Conservation (phyloP, 176 grass and related monocot species). For the Eleusine coracana region DNA sequence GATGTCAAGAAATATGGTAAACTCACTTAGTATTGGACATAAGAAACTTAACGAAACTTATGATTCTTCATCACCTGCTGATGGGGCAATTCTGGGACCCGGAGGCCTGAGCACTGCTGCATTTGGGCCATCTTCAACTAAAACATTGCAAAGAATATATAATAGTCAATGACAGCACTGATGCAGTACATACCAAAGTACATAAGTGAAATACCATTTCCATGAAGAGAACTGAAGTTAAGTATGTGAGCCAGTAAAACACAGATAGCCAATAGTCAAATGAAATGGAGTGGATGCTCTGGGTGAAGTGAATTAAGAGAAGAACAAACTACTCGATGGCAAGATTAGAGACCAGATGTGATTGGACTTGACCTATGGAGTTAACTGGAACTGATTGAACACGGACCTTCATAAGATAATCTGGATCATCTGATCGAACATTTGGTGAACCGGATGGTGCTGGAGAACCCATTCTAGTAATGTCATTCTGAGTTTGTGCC, state of each 20-base stretch:
- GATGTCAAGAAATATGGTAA: conserved; percentile 41
- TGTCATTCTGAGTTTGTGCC: conserved; percentile 76
- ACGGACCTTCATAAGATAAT: conserved; percentile 73
- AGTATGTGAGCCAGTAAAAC: conserved; percentile 14
- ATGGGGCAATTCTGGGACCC: conserved; percentile 57
- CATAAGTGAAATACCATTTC: neutral
- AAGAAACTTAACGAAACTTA: conserved; percentile 30
- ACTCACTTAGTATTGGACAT: conserved; percentile 9
- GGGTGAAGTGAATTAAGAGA: neutral
- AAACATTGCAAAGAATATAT: conserved; percentile 43
- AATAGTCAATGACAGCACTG: conserved; percentile 12
- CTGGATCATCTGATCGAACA: conserved; percentile 60
- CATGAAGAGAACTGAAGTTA: neutral
- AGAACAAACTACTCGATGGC: neutral
- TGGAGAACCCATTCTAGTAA: conserved; percentile 82
- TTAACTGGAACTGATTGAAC: conserved; percentile 13
- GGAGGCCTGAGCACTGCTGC: conserved; percentile 81
- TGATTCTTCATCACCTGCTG: conserved; percentile 29
- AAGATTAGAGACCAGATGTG: neutral
- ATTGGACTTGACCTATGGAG: conserved; percentile 24
- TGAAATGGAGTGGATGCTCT: conserved; percentile 1
- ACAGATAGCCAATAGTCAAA: neutral
- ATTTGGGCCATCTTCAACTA: conserved; percentile 83
- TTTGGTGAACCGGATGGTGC: conserved; percentile 78
- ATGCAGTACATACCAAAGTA: neutral